Conservation (phyloP, 2,329 filamentous ascomycete genomes). For the Myrmaecium sp. region DNA sequence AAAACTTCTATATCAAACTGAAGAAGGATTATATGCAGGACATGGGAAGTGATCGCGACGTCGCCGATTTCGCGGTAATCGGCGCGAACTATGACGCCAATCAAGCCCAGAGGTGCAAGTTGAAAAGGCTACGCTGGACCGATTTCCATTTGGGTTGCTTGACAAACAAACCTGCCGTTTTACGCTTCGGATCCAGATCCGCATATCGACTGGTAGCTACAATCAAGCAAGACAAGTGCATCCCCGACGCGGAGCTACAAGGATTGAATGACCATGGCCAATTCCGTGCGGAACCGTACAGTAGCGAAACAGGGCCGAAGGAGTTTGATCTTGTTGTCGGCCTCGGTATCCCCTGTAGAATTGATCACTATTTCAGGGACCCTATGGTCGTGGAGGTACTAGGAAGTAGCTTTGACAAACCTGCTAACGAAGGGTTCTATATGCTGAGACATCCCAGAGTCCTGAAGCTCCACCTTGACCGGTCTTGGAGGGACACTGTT, state of each 20-base stretch:
- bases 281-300: slow-evolving; percentile 17
- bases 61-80: slow-evolving; percentile 63
- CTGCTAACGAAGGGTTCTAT: slow-evolving; percentile 51
- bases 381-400: slow-evolving; percentile 68
- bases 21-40: slow-evolving; percentile 73
- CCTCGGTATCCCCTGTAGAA: slow-evolving; percentile 8
- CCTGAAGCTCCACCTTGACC: slow-evolving; percentile 61
- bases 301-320: slow-evolving; percentile 6
- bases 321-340: slow-evolving; percentile 7
- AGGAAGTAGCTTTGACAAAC: slow-evolving; percentile 64
- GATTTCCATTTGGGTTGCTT: slow-evolving; percentile 68
- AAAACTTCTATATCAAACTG: slow-evolving; percentile 56
- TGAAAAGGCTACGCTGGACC: slow-evolving; percentile 51
- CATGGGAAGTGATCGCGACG: slow-evolving; percentile 50
- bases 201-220: slow-evolving; percentile 48
- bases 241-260: slow-evolving; percentile 26
- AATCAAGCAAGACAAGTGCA: slow-evolving; percentile 28
- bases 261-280: slow-evolving; percentile 25
- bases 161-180: slow-evolving; percentile 45
- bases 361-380: slow-evolving; percentile 41
- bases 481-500: slow-evolving; percentile 50
- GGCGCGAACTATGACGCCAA: slow-evolving; percentile 55
- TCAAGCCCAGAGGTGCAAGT: slow-evolving; percentile 38
- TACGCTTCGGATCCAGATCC: slow-evolving; percentile 35
- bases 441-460: slow-evolving; percentile 62